Evolutionary conservation across 805 yeast species (phyloP).

Genomic region (Hanseniaspora meyeri): DNA sequence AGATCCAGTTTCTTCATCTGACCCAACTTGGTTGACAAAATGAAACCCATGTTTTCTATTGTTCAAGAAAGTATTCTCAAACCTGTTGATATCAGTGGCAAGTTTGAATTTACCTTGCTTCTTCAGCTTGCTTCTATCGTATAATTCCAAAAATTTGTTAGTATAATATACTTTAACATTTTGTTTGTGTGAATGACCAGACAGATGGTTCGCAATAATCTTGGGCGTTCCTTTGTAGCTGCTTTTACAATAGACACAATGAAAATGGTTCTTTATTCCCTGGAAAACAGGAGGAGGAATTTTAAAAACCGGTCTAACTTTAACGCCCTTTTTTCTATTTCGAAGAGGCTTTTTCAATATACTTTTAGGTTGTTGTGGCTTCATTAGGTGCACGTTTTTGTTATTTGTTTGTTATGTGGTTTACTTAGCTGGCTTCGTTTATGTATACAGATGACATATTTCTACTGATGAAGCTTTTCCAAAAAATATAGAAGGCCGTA

Average conservation of each 20-base stretch:
- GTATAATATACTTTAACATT: slow-evolving; percentile 9
- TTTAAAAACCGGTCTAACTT: slow-evolving; percentile 2
- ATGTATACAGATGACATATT: no score
- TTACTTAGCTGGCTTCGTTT: no score
- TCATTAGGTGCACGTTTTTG: no score
- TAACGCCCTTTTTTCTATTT: neutral
- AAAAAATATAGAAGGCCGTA: no score
- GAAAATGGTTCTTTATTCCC: slow-evolving; percentile 2
- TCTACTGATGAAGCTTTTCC: neutral
- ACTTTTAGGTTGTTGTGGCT: neutral
- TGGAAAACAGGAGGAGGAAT: slow-evolving; percentile 11
- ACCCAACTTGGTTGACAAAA: neutral
- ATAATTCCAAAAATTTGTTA: slow-evolving; percentile 4
- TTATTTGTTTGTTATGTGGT: no score
- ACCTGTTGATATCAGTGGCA: slow-evolving; percentile 9
- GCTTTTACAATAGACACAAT: slow-evolving; percentile 8
- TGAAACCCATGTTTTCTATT: slow-evolving; percentile 2
- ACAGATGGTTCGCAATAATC: neutral
- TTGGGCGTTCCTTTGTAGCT: slow-evolving; percentile 9
- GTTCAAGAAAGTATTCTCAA: slow-evolving; percentile 8
- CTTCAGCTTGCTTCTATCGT: slow-evolving; percentile 6
- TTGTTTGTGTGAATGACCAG: slow-evolving; percentile 12
- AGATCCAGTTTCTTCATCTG: slow-evolving; percentile 6
- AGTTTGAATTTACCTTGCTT: slow-evolving; percentile 5
- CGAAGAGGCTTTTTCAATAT: neutral